Evolutionary conservation across 768 basidiomycete species (phyloP), one percentile per base, ranked within the genome.

Genomic region (Botryobasidium botryosum): DNA sequence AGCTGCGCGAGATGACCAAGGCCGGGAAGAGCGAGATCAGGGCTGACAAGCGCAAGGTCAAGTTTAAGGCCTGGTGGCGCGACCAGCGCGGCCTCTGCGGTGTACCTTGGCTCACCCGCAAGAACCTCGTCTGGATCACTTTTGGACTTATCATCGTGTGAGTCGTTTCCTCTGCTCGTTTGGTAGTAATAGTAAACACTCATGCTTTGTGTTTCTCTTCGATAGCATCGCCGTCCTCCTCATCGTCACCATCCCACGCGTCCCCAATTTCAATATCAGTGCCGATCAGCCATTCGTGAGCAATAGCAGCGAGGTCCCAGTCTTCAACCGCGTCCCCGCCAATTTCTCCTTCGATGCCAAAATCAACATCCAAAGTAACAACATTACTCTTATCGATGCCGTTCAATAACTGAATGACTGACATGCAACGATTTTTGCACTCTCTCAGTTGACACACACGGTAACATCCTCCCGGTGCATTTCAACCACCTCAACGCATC

Each of bases 311-410:
- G 48, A 47, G 33, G 49, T 2, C 68, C 67, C 1, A 58, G 49
- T 62, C 28, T 92, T 96, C 64, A 76, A 71, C 28, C 74, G 83
- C 47, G 59, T 66, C 1, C 88, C 87, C 0, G 77, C 90, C 44
- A 92, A 92, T 61, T 96, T 92, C 61, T 74, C 79, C 28, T 96
- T 96, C 68, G 72, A 81, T 3, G 84, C 77, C 0, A 66, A 68
- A 35, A 74, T 86, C 15, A 68, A 77, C 18, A 64, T 96, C 8
- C 71, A 85, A 61, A 40, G 43, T 29, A 35, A 7, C 28, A n/a
- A n/a, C n/a, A n/a, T n/a, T n/a, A n/a, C n/a, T n/a, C n/a, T n/a
- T n/a, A n/a, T 35, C 43, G n/a, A 44, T 20, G 21, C 28, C 18
- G 5, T 13, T 40, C 28, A 8, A 33, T 26, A 31, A 12, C 7